Conservation (phyloP, 768 basidiomycete species). For the Phylloporus rhodoxanthus region DNA sequence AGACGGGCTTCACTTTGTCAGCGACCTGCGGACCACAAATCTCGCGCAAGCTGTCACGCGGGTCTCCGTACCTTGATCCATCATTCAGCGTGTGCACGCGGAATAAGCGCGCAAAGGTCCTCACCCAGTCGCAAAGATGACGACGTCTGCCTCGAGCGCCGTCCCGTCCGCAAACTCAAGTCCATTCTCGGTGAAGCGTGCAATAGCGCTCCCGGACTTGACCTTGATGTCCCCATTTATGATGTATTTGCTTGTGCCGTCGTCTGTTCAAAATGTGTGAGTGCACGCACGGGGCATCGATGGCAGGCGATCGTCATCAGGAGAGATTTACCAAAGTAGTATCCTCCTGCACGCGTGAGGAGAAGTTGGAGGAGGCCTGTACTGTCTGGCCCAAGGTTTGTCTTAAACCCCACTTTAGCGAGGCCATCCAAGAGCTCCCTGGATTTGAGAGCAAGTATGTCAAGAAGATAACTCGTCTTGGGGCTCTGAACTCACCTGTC, state of each 20-base stretch:
- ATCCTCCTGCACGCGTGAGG: constrained; percentile 32
- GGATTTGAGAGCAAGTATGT: background rate
- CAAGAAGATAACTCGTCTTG: background rate
- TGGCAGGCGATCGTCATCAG: background rate
- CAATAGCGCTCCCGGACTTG: constrained; percentile 38
- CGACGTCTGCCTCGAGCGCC: constrained; percentile 28
- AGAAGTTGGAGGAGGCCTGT: constrained; percentile 31
- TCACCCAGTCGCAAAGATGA: constrained; percentile 31
- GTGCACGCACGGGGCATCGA: background rate
- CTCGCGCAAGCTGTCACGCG: constrained; percentile 34
- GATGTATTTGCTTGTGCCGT: constrained; percentile 40
- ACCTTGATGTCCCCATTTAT: constrained; percentile 46
- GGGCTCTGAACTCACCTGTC: constrained; percentile 19
- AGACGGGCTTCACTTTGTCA: constrained; percentile 43
- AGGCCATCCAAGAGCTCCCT: constrained; percentile 37
- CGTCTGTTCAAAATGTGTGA: constrained; percentile 15
- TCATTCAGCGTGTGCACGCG: background rate
- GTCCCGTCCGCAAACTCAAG: constrained; percentile 29
- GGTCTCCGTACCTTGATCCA: constrained; percentile 40
- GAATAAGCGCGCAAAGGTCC: background rate
- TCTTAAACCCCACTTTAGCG: constrained; percentile 34
- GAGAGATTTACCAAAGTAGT: constrained; percentile 33
- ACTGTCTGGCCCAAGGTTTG: constrained; percentile 30
- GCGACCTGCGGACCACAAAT: constrained; percentile 45
- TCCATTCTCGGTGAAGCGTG: constrained; percentile 28